These are phyloP conservation scores for Planoprotostelium fungivorum DNA, from an alignment of 78 protist genomes.

Conservation along the genomic window DNA sequence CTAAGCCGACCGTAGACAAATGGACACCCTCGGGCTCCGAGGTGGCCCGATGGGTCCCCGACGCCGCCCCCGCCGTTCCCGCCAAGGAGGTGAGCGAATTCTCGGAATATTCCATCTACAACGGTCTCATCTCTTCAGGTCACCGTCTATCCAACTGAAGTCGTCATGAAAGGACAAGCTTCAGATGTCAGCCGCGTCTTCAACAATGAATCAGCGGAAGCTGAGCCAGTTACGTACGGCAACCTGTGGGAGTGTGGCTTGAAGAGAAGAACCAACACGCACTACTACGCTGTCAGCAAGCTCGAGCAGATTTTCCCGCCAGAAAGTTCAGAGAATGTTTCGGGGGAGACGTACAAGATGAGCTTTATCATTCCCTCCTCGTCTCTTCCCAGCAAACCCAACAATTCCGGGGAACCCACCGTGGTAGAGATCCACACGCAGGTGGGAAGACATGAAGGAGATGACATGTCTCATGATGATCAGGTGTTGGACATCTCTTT, in stretches of 20 bases:
- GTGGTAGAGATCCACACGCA: background rate
- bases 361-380: background rate
- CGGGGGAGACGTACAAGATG: background rate
- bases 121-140: too few relatives aligned
- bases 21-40: background rate
- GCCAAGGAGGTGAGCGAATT: too few relatives aligned
- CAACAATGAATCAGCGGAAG: background rate
- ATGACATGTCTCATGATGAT: background rate
- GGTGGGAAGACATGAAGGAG: background rate
- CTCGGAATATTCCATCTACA: too few relatives aligned
- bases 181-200: too few relatives aligned
- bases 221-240: background rate
- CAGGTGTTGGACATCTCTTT: background rate
- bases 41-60: background rate
- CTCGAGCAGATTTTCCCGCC: background rate
- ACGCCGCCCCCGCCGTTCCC: too few relatives aligned
- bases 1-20: background rate
- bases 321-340: background rate
- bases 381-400: background rate
- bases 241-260: background rate
- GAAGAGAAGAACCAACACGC: background rate
- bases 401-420: background rate
- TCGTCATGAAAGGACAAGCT: too few relatives aligned
- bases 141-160: too few relatives aligned
- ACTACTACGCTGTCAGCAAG: background rate